These are phyloP conservation scores for Mycoemilia scoparia DNA, from an alignment of 192 early-diverging fungal genomes.

Conservation along the genomic window DNA sequence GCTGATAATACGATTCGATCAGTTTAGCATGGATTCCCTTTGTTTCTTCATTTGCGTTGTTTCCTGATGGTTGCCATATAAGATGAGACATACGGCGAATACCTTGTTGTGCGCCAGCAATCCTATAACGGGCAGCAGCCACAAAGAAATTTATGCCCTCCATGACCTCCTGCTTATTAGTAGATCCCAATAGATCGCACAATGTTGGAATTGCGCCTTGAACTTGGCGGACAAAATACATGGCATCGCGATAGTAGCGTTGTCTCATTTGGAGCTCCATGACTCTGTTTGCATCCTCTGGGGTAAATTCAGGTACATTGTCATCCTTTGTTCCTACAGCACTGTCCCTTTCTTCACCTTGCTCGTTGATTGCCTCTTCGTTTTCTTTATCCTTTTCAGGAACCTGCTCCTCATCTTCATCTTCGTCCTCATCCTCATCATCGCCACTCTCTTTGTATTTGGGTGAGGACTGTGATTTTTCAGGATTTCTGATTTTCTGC, in stretches of 20 bases:
- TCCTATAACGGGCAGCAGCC: slow-evolving; percentile 57
- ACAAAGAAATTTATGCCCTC: slow-evolving; percentile 96
- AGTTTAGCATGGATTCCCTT: slow-evolving; percentile 55
- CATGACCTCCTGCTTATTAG: slow-evolving; percentile 78
- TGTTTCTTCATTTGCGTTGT: slow-evolving; percentile 36
- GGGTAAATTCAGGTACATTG: slow-evolving; percentile 9
- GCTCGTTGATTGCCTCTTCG: slow-evolving; percentile 10
- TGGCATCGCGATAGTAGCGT: slow-evolving; percentile 75
- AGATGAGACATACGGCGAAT: slow-evolving; percentile 90
- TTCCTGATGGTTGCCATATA: slow-evolving; percentile 61
- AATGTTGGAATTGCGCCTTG: slow-evolving; percentile 57
- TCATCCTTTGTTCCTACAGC: slow-evolving; percentile 5
- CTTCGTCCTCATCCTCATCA: slow-evolving; percentile 8
- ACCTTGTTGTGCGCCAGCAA: slow-evolving; percentile 70
- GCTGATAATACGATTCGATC: slow-evolving; percentile 52
- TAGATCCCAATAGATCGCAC: slow-evolving; percentile 72
- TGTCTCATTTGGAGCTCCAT: slow-evolving; percentile 33
- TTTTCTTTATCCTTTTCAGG: slow-evolving; percentile 11
- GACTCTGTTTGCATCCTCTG: slow-evolving; percentile 31
- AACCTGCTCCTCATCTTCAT: slow-evolving; percentile 5
- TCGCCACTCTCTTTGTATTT: slow-evolving; percentile 11
- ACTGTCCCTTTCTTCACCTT: slow-evolving; percentile 8
- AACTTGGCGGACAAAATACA: slow-evolving; percentile 71
- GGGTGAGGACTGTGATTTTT: too few relatives aligned
- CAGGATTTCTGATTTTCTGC: too few relatives aligned